Base-by-base conservation (phyloP, 257 asterid genomes). In the Catharanthus roseus region DNA sequence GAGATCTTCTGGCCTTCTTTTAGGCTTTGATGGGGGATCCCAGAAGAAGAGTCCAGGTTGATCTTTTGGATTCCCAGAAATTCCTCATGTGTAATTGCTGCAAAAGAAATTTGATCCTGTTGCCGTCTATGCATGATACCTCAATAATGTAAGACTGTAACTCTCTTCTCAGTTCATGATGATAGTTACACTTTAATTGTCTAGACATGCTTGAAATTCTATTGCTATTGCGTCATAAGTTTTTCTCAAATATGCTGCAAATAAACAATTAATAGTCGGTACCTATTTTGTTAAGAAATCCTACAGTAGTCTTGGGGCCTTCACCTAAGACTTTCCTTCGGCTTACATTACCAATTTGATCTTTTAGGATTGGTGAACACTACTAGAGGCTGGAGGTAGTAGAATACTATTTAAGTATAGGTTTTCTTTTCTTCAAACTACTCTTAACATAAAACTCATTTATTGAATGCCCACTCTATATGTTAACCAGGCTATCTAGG, bases 21-120 rank as follows among this genome's bases (percentile, higher is more conserved):
- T 74, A 93, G 97, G 98, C 95, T 50, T 85, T 95, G 91, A 78
- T 84, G 66, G 99, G 99, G 70, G 97, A 95, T 75, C 99, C 99
- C 41, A 85, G 99, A 75, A 89, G 90, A 89, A 86, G 92, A 85
- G 85, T 91, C 70, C 99, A 95, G 74, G 68, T 83, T 54, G 99
- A 95, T 81, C 97, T 95, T 61, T 64, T 91, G 74, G 96, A 95
- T 75, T 89, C 87, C 38, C 77, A 69, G 77, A 86, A 82, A 63
- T 72, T 85, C 77, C 92, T 91, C 61, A 82, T 86, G 82, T 91
- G 96, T 79, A 75, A 81, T 69, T 95, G 97, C 83, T 91, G 99
- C 88, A 81, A 85, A 83, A 86, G 77, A 72, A 84, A 65, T 67
- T 81, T 77, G 7, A 80, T 81, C 49, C 75, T 54, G n/a, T 73